A percentile compares a stretch with the other conserved stretches of the same genome.
Conservation (phyloP, 2,329 filamentous ascomycete species). For the Colletotrichum sp. region DNA sequence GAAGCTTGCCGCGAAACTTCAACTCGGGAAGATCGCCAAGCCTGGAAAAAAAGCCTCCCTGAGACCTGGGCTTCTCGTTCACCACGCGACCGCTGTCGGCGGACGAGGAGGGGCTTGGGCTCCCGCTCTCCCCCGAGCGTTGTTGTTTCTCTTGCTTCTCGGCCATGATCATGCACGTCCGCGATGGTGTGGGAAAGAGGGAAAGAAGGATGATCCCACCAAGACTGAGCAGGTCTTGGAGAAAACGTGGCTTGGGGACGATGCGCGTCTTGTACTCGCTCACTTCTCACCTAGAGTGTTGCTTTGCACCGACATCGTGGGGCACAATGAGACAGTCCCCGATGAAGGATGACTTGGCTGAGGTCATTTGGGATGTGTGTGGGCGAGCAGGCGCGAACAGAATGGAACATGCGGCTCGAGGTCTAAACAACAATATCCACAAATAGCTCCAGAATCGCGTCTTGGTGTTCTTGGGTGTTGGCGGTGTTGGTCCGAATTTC, state of each 20-base stretch:
- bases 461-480: not conserved
- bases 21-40: conserved; percentile 29
- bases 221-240: not conserved
- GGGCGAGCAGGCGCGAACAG: not conserved
- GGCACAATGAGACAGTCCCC: not conserved
- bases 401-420: not conserved
- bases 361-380: not conserved
- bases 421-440: not conserved
- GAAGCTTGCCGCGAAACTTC: conserved; percentile 25
- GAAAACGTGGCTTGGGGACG: not conserved
- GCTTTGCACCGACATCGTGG: not conserved
- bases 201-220: not conserved
- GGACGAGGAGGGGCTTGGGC: not conserved
- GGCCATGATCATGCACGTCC: not conserved
- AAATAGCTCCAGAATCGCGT: not conserved
- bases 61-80: not conserved
- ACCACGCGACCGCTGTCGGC: conserved; percentile 2
- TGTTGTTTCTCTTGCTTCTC: conserved; percentile 16
- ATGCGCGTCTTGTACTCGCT: conserved; percentile 13
- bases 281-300: not conserved
- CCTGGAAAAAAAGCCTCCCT: conserved; percentile 12
- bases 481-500: not conserved
- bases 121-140: not conserved
- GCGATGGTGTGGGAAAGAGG: not conserved
- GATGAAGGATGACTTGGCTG: conserved; percentile 16